These are phyloP conservation scores for Ceratonia siliqua DNA, from an alignment of 306 rosid species.

Conservation along the genomic window DNA sequence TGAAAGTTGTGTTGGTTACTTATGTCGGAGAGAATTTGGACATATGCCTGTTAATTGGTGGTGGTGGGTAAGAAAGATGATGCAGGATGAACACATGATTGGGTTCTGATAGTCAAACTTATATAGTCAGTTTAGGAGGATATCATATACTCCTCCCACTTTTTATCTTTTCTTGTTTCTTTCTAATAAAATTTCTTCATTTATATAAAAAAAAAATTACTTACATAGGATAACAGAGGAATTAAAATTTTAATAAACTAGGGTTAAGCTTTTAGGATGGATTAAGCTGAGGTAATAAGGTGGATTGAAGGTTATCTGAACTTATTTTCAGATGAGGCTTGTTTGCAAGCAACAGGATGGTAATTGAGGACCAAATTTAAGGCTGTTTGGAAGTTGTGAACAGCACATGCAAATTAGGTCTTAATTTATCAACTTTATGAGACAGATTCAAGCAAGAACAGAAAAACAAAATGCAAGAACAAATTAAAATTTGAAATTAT, in stretches of 20 bases:
- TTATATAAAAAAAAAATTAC: too few relatives aligned
- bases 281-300: neutral
- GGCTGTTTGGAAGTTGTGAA: neutral
- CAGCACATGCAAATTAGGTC: neutral
- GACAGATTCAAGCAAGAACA: neutral
- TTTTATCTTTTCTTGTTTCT: neutral
- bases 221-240: neutral
- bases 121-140: neutral
- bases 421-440: neutral
- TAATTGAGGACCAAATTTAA: neutral
- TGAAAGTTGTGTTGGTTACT: neutral
- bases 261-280: neutral
- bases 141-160: neutral
- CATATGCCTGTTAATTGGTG: neutral
- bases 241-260: neutral
- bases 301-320: neutral
- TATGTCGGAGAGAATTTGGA: neutral
- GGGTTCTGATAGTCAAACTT: neutral
- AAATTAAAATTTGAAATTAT: neutral
- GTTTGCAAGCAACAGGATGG: neutral
- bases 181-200: neutral
- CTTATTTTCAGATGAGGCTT: neutral
- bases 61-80: neutral
- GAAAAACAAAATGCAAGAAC: too few relatives aligned
- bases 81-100: neutral